Base-by-base conservation (phyloP, 1,139 yeast species). In the Diutina catenulata region DNA sequence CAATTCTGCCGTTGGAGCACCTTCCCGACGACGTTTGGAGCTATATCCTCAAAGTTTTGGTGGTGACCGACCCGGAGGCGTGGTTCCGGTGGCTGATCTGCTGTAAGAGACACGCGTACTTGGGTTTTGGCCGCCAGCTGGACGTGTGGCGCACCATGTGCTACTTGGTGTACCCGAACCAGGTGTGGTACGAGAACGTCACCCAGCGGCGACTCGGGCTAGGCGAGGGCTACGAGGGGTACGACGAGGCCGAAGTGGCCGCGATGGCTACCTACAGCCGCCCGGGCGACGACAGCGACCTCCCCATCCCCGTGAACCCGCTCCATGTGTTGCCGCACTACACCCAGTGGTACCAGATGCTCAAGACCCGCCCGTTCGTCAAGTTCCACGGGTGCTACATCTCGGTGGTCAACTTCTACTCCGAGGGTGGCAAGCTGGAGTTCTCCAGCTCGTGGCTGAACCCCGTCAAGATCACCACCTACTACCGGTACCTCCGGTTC, bases 361-460 rank as follows among this genome's bases (percentile, higher is more conserved):
- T 62, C 20, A 44, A 47, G 8, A 44, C 52, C 19, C 46, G 70
- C 24, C 95, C 97, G 0, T 80, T 80, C 48, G 49, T 88, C 18
- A 80, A 88, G 49, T 84, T 75, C 53, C 64, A 74, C 38, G 98
- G 98, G 1, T 70, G 87, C 28, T 91, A 88, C 51, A 82, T 91
- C 23, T 78, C 94, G 49, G 83, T 81, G 10, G 81, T 91, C 39
- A 81, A 83, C 45, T 88, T 86, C 55, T 71, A 82, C 47, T 70
- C 94, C 42, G 83, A 83, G 50, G 94, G 96, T 38, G 76, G 81
- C 1, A 68, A 74, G 39, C 70, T 69, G 7, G 83, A 75, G 48
- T 71, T 76, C 38, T 71, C 81, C 4, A 70, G 66, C 29, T 70
- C 83, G n/a, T 76, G 93, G 81, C 58, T 69, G 32, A 74, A 76